Evolutionary conservation across 2,329 filamentous ascomycete genomes (phyloP).

Genomic region (Lasiodiplodia theobromae): DNA sequence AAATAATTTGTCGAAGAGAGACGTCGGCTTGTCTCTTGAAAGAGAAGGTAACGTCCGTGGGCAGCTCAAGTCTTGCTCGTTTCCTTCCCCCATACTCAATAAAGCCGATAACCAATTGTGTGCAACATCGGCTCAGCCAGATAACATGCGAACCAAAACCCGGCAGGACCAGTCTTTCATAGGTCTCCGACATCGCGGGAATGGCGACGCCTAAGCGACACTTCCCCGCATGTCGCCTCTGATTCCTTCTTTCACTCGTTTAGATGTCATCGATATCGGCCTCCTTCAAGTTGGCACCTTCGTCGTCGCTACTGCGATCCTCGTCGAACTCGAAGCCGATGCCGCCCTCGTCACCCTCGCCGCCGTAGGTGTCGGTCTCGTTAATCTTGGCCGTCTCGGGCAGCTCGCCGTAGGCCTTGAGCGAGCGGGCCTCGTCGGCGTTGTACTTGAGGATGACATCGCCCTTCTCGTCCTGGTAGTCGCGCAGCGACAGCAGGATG

Average conservation of each 20-base stretch:
- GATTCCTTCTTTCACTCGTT: slow-evolving; percentile 25
- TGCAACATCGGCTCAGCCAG: background rate
- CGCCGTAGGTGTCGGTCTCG: slow-evolving; percentile 93
- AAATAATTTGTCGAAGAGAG: background rate
- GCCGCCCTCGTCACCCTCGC: slow-evolving; percentile 87
- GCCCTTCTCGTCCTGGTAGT: slow-evolving; percentile 94
- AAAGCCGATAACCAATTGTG: background rate
- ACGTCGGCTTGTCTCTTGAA: background rate
- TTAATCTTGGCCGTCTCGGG: slow-evolving; percentile 99
- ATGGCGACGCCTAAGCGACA: background rate
- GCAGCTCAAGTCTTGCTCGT: background rate
- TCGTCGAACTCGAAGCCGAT: slow-evolving; percentile 99
- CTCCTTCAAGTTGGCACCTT: slow-evolving; percentile 71
- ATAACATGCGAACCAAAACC: background rate
- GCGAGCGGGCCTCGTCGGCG: slow-evolving; percentile 85
- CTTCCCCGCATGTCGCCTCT: background rate
- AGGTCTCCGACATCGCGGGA: background rate
- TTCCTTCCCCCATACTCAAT: background rate
- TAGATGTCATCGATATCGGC: slow-evolving; percentile 96
- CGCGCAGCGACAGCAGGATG: slow-evolving; percentile 71
- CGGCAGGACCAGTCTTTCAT: background rate
- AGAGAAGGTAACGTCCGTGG: background rate
- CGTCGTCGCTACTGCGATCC: slow-evolving; percentile 71
- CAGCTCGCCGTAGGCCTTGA: slow-evolving; percentile 97
- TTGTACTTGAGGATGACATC: slow-evolving; percentile 82